Percentiles rank a stretch among this genome's conserved stretches.
These are phyloP conservation scores for Colletotrichum somersetense DNA, from an alignment of 2,329 filamentous ascomycete species.

Conservation along the genomic window DNA sequence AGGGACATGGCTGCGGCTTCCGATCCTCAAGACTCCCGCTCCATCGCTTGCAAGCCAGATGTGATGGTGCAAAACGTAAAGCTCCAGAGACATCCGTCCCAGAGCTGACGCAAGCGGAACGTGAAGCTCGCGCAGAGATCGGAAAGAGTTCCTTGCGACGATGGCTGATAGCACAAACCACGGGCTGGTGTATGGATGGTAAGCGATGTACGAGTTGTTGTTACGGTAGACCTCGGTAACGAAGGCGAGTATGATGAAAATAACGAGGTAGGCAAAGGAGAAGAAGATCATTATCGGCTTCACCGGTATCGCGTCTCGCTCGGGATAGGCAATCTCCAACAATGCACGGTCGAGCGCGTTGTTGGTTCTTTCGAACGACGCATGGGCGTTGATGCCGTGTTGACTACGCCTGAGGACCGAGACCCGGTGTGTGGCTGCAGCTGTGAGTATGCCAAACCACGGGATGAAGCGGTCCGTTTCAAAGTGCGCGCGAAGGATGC, in stretches of 20 bases:
- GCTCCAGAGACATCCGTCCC: slow-evolving; percentile 65
- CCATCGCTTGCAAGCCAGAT: slow-evolving; percentile 69
- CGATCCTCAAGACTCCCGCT: slow-evolving; percentile 58
- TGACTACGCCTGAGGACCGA: slow-evolving; percentile 33
- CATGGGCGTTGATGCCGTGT: slow-evolving; percentile 27
- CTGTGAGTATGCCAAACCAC: slow-evolving; percentile 67
- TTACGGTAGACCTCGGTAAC: slow-evolving; percentile 18
- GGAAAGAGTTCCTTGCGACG: slow-evolving; percentile 61
- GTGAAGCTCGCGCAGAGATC: slow-evolving; percentile 56
- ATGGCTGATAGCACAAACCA: slow-evolving; percentile 58
- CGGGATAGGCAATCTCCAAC: slow-evolving; percentile 31
- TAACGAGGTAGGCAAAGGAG: slow-evolving; percentile 26
- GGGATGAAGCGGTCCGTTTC: slow-evolving; percentile 67
- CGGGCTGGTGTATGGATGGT: slow-evolving; percentile 40
- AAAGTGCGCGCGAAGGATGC: slow-evolving; percentile 64
- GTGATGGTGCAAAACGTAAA: slow-evolving; percentile 69
- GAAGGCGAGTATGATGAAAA: slow-evolving; percentile 39
- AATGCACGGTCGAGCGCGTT: slow-evolving; percentile 34
- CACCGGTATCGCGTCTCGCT: slow-evolving; percentile 36
- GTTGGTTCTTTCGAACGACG: slow-evolving; percentile 28
- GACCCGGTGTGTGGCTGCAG: slow-evolving; percentile 54
- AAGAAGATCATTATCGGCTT: slow-evolving; percentile 37
- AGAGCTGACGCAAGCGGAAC: slow-evolving; percentile 63
- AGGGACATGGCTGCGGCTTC: slow-evolving; percentile 14
- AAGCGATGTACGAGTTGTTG: slow-evolving; percentile 33